phyloP scores from a whole-genome alignment of 2,329 filamentous ascomycete species.

The Pyrenophora teres region DNA sequence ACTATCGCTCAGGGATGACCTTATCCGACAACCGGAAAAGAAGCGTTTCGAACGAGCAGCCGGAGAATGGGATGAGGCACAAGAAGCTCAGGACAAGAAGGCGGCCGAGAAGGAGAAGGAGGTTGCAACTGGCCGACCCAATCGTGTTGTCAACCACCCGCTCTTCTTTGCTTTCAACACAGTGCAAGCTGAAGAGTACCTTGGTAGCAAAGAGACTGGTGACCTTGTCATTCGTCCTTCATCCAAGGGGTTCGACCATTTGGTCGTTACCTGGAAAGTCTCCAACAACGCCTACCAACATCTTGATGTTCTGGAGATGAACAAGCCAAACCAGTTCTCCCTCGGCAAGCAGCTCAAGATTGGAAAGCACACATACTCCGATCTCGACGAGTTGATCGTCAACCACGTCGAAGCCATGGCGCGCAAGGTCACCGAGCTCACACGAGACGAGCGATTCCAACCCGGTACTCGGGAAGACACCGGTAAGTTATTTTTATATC shows the following conservation, averaged over 20 bases:
- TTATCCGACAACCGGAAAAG: conserved; percentile 65
- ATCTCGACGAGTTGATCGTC: conserved; percentile 96
- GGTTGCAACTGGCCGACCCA: conserved; percentile 79
- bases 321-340: conserved; percentile 96
- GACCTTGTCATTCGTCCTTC: conserved; percentile 95
- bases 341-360: conserved; percentile 86
- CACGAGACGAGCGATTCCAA: conserved; percentile 92
- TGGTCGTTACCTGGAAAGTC: conserved; percentile 98
- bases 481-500: conserved; percentile 63
- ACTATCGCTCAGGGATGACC: conserved; percentile 81
- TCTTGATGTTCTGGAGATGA: conserved; percentile 93
- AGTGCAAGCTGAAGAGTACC: conserved; percentile 88
- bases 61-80: conserved; percentile 83
- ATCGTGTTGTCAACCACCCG: conserved; percentile 96
- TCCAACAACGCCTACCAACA: conserved; percentile 96
- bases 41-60: conserved; percentile 66
- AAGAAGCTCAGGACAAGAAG: conserved; percentile 76
- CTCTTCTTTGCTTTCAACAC: conserved; percentile 94
- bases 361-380: conserved; percentile 88
- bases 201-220: conserved; percentile 81
- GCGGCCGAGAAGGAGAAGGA: conserved; percentile 86
- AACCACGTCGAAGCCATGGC: conserved; percentile 98
- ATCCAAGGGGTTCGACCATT: conserved; percentile 91
- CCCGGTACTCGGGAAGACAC: conserved; percentile 77
- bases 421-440: conserved; percentile 95